These are phyloP conservation scores for Populus hybrid DNA, from an alignment of 441 rosid species.

Conservation along the genomic window DNA sequence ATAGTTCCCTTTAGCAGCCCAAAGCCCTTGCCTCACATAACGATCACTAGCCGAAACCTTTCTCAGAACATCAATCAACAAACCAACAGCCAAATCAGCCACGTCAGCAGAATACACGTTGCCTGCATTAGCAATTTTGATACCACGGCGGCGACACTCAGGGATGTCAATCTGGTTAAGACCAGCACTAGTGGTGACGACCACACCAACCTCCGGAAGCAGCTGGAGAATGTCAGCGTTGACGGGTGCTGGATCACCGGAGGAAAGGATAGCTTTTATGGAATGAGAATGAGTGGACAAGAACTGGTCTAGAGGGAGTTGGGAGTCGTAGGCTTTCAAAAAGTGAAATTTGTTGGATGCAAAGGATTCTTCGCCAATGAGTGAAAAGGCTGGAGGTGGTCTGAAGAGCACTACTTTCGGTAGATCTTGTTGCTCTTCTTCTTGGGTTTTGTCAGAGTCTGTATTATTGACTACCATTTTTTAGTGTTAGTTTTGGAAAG, in stretches of 20 bases:
- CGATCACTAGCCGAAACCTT: conserved; percentile 26
- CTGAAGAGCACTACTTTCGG: conserved; percentile 26
- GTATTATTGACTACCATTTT: background rate
- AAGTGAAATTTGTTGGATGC: conserved; percentile 26
- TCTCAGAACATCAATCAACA: conserved; percentile 25
- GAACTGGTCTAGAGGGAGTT: conserved; percentile 32
- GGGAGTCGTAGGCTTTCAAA: conserved; percentile 36
- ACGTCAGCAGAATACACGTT: conserved; percentile 22
- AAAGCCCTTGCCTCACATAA: conserved; percentile 18
- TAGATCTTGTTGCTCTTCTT: background rate
- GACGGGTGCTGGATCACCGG: conserved; percentile 3
- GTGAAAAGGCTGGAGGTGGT: conserved; percentile 6
- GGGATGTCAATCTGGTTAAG: conserved; percentile 28
- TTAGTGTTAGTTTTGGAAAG: background rate
- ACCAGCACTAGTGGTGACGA: conserved; percentile 31
- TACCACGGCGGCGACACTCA: conserved; percentile 36
- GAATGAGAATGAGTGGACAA: conserved; percentile 19
- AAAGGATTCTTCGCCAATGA: conserved; percentile 22
- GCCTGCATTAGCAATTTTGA: conserved; percentile 20
- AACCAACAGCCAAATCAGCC: conserved; percentile 25
- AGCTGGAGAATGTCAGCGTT: conserved; percentile 18
- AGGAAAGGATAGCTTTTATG: conserved; percentile 26
- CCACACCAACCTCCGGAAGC: conserved; percentile 17
- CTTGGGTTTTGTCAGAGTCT: background rate
- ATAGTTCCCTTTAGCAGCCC: conserved; percentile 17